A percentile compares a stretch with the other conserved stretches of the same genome.
These are phyloP conservation scores for Calamus simplicifolius DNA, from an alignment of 176 grass and related monocot genomes.

Conservation along the genomic window DNA sequence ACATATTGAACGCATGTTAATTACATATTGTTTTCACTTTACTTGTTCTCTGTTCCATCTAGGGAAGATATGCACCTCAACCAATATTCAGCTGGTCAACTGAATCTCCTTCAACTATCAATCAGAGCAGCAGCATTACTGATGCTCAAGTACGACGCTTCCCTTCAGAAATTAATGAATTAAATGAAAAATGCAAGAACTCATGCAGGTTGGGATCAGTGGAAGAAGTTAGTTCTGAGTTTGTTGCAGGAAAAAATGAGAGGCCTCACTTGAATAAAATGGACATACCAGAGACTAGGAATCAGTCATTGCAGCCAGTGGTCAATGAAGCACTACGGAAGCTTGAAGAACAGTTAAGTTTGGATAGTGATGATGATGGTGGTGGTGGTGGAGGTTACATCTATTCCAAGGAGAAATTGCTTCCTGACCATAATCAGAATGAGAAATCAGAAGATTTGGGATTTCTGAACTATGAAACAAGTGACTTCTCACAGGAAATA, in stretches of 20 bases:
- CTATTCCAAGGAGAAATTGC: background rate
- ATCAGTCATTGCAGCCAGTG: slow-evolving; percentile 14
- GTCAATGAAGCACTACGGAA: slow-evolving; percentile 18
- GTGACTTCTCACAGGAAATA: slow-evolving; percentile 16
- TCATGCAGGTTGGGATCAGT: slow-evolving; percentile 45
- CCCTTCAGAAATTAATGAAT: slow-evolving; percentile 27
- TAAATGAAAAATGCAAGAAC: slow-evolving; percentile 27
- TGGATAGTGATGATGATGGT: slow-evolving; percentile 35
- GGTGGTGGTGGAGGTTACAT: background rate
- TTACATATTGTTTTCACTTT: slow-evolving; percentile 1
- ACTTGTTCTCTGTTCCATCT: background rate
- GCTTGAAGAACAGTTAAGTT: slow-evolving; percentile 38
- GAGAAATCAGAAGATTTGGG: slow-evolving; percentile 8
- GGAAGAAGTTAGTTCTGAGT: slow-evolving; percentile 77
- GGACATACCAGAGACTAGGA: slow-evolving; percentile 35
- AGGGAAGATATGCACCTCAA: slow-evolving; percentile 25
- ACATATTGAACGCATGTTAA: background rate
- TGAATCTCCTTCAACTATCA: slow-evolving; percentile 24
- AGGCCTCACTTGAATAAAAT: slow-evolving; percentile 17
- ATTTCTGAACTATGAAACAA: slow-evolving; percentile 6
- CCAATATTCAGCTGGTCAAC: slow-evolving; percentile 15
- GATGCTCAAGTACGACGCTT: slow-evolving; percentile 36
- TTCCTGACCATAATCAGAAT: slow-evolving; percentile 22
- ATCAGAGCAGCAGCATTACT: slow-evolving; percentile 31
- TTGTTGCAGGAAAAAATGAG: slow-evolving; percentile 16